These are phyloP conservation scores for Rhynchosporium secalis DNA, from an alignment of 2,329 filamentous ascomycete genomes.

Conservation along the genomic window DNA sequence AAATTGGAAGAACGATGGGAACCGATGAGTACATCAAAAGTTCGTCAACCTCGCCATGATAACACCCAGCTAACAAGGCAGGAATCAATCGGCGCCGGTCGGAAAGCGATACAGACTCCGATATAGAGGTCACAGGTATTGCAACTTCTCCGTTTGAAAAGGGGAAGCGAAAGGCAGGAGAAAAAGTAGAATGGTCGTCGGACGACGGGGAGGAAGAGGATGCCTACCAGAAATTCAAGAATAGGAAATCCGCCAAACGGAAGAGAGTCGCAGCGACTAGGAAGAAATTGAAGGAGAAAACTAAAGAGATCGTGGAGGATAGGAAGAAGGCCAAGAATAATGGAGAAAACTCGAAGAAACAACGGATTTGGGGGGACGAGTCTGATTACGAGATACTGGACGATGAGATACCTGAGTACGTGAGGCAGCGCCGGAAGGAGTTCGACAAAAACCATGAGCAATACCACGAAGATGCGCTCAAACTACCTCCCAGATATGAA, in stretches of 20 bases:
- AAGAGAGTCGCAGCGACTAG: conserved; percentile 52
- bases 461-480: conserved; percentile 68
- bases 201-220: conserved; percentile 62
- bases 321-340: conserved; percentile 33
- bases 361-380: conserved; percentile 35
- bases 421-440: conserved; percentile 63
- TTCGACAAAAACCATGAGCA: conserved; percentile 64
- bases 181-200: conserved; percentile 51
- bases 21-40: conserved; percentile 36
- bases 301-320: conserved; percentile 42
- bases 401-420: conserved; percentile 65
- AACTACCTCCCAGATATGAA: conserved; percentile 74
- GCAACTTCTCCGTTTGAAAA: conserved; percentile 19
- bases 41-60: conserved; percentile 15
- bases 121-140: conserved; percentile 18
- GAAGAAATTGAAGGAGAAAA: conserved; percentile 46
- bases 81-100: conserved; percentile 27
- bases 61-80: conserved; percentile 24
- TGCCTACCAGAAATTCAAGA: conserved; percentile 65
- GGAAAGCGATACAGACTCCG: conserved; percentile 29
- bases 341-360: conserved; percentile 31
- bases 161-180: conserved; percentile 33
- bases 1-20: conserved; percentile 6
- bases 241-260: conserved; percentile 54
- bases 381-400: conserved; percentile 36